phyloP scores from a whole-genome alignment of 2,329 filamentous ascomycete species.

The Madurella fahalii region DNA sequence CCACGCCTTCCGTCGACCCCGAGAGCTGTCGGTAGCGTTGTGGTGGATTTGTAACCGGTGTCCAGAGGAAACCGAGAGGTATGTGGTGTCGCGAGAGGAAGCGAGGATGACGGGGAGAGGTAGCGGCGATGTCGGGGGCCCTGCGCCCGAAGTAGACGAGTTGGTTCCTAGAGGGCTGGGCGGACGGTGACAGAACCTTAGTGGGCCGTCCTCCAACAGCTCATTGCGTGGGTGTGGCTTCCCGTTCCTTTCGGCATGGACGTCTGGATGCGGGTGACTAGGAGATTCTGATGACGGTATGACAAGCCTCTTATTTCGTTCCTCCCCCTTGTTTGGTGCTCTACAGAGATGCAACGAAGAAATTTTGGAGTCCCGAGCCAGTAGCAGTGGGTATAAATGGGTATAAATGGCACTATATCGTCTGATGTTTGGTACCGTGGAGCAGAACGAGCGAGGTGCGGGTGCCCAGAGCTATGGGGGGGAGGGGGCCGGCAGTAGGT shows the following conservation, averaged over 20 bases:
- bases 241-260: constrained; percentile 2
- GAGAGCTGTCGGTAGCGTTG: constrained; percentile 25
- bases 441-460: constrained; percentile 27
- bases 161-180: constrained; percentile 14
- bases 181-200: constrained; percentile 16
- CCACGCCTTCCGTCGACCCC: constrained; percentile 30
- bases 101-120: background rate
- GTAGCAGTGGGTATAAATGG: constrained; percentile 30
- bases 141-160: constrained; percentile 11
- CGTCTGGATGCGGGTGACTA: constrained; percentile 4
- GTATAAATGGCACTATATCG: constrained; percentile 43
- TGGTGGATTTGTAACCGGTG: constrained; percentile 30
- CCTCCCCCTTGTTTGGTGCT: constrained; percentile 2
- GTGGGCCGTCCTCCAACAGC: constrained; percentile 17
- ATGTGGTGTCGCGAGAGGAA: constrained; percentile 3
- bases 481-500: constrained; percentile 38
- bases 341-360: constrained; percentile 10
- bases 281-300: constrained; percentile 4
- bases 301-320: constrained; percentile 1
- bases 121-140: constrained; percentile 13
- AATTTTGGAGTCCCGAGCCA: constrained; percentile 10
- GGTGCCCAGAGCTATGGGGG: constrained; percentile 27
- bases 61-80: constrained; percentile 24
- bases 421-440: constrained; percentile 42
- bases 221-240: constrained; percentile 16